phyloP scores from a whole-genome alignment of 2,329 filamentous ascomycete species.

The Colletotrichum trifolii region DNA sequence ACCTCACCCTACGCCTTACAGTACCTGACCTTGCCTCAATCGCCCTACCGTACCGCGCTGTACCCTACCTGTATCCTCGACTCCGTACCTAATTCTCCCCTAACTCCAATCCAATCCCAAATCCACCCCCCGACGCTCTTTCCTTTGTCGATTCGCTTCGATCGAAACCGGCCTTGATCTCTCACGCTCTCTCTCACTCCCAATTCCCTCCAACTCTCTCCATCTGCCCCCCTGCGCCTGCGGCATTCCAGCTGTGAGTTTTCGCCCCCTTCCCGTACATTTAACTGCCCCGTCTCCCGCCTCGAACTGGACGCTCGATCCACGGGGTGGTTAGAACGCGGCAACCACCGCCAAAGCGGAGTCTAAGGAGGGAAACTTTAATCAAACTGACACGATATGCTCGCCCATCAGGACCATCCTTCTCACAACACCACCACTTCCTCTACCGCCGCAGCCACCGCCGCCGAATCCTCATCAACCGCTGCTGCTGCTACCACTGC shows the following conservation, averaged over 20 bases:
- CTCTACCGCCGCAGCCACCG: background rate
- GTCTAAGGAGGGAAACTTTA: conserved; percentile 36
- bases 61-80: conserved; percentile 24
- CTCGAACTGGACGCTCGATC: conserved; percentile 25
- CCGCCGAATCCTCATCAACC: background rate
- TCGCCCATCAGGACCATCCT: conserved; percentile 34
- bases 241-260: conserved; percentile 31
- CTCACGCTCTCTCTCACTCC: conserved; percentile 19
- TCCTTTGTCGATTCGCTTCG: conserved; percentile 39
- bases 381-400: conserved; percentile 38
- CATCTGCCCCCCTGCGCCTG: conserved; percentile 18
- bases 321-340: conserved; percentile 32
- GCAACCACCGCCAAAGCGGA: conserved; percentile 37
- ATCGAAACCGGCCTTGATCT: conserved; percentile 36
- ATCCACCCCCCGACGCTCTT: conserved; percentile 36
- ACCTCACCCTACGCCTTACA: too few species aligned
- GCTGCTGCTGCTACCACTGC: conserved; percentile 9
- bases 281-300: conserved; percentile 32
- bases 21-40: too few species aligned
- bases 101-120: conserved; percentile 31
- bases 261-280: conserved; percentile 29
- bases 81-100: conserved; percentile 26
- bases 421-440: conserved; percentile 27
- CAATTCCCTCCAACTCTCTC: conserved; percentile 1
- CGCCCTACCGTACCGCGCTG: too few species aligned